phyloP scores from a whole-genome alignment of 768 basidiomycete genomes.

The Chiua virens region DNA sequence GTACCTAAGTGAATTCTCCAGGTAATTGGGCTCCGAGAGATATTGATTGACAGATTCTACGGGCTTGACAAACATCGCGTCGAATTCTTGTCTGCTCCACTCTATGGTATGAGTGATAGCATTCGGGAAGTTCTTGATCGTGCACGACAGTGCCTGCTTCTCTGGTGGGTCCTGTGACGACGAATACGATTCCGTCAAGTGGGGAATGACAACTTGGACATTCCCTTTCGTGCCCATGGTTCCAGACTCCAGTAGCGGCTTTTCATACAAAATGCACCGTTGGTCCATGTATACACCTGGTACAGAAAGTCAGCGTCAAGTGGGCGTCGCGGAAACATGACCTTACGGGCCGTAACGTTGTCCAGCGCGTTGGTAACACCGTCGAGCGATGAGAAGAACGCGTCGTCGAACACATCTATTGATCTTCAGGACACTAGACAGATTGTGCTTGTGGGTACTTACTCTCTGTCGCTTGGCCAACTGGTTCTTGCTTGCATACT shows the following conservation, averaged over 20 bases:
- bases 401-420: conserved; percentile 81
- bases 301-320: conserved; percentile 4
- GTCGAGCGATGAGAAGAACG: conserved; percentile 85
- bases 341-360: conserved; percentile 92
- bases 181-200: conserved; percentile 94
- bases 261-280: conserved; percentile 94
- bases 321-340: neutral
- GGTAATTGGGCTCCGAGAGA: conserved; percentile 93
- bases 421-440: conserved; percentile 8
- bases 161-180: conserved; percentile 99
- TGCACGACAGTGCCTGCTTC: conserved; percentile 95
- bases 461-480: conserved; percentile 93
- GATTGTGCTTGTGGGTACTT: conserved; percentile 29
- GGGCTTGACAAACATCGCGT: conserved; percentile 91
- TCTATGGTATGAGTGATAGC: conserved; percentile 98
- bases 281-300: conserved; percentile 98
- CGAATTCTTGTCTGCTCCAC: conserved; percentile 96
- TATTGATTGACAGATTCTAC: conserved; percentile 93
- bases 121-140: conserved; percentile 98
- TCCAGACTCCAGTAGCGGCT: conserved; percentile 94
- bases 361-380: conserved; percentile 98
- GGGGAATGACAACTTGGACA: conserved; percentile 90
- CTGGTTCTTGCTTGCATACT: conserved; percentile 85
- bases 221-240: conserved; percentile 99
- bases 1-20: conserved; percentile 88